Base-by-base conservation (phyloP, 345 rosid species). In the Garcia nutans region DNA sequence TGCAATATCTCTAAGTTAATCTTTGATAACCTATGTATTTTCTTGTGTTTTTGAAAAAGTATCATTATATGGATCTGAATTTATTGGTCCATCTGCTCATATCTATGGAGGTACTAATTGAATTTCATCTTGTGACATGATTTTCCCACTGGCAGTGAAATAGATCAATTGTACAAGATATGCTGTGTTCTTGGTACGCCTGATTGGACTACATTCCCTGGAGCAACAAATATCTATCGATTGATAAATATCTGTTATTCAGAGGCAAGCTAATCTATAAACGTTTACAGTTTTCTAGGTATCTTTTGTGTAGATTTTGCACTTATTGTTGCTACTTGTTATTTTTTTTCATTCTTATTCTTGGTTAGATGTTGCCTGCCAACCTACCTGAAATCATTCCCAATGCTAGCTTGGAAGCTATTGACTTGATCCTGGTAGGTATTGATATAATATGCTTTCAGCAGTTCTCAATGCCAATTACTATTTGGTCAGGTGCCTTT, bases 131-230 rank as follows among this genome's bases (percentile, higher is more conserved):
- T 37, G 20, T 72, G 61, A 77, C 64, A 22, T 70, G 61, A n/a
- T 2, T 80, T 64, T 60, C 8, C 41, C 31, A 8, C 76, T 76
- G 79, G 77, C 89, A 93, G 98, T 84, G 98, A 93, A 88, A 82
- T 86, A 75, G 97, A 94, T 89, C 99, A 92, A 75, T 66, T 94
- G 72, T 88, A 88, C 91, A 94, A 94, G 88, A 91, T 94, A 71
- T 92, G 95, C 82, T 78, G 88, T 74, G 85, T 92, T 84, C 90
- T 94, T 75, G 97, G 99, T 76, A 79, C 87, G 68, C 97, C 94
- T 6, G 88, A 92, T 54, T 85, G 91, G 93, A 79, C 87, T 64
- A 80, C 86, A 19, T 94, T 94, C 73, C 93, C 97, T 77, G 92
- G 84, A 80, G 93, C 93, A 11, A 89, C 81, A 44, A 88, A 88